Percentiles rank a stretch among this genome's conserved stretches.
These are phyloP conservation scores for Exophiala sideris DNA, from an alignment of 2,329 filamentous ascomycete species.

Conservation along the genomic window DNA sequence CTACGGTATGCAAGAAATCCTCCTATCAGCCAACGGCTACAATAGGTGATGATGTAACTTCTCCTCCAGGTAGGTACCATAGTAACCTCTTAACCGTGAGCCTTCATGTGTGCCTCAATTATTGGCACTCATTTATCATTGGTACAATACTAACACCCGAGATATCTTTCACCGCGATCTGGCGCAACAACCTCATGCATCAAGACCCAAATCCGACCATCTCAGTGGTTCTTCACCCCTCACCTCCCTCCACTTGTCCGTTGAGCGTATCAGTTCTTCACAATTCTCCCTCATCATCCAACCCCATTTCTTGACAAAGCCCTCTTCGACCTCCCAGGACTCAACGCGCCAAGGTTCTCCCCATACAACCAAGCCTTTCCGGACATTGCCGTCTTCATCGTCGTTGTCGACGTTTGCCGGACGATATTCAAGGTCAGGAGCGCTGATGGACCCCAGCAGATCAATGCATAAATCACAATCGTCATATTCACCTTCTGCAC, in stretches of 20 bases:
- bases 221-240: slow-evolving; percentile 24
- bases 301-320: slow-evolving; percentile 30
- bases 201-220: not conserved
- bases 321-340: slow-evolving; percentile 33
- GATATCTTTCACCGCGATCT: not conserved
- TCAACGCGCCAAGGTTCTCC: slow-evolving; percentile 32
- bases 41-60: too few species aligned
- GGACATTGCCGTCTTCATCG: not conserved
- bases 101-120: too few species aligned
- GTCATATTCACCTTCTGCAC: slow-evolving; percentile 20
- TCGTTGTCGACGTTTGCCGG: not conserved
- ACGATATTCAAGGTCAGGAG: not conserved
- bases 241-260: slow-evolving; percentile 29
- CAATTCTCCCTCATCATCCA: slow-evolving; percentile 28
- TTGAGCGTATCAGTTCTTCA: slow-evolving; percentile 29
- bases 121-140: too few species aligned
- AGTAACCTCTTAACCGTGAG: too few species aligned
- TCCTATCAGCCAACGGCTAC: too few species aligned
- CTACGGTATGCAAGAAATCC: too few species aligned
- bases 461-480: slow-evolving; percentile 29
- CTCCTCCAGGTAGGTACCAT: too few species aligned
- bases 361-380: slow-evolving; percentile 31
- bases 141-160: too few species aligned
- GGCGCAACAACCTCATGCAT: not conserved
- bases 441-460: slow-evolving; percentile 18